Conservation (phyloP, 1,284 basidiomycete species). For the Singerocomus inundabilis region DNA sequence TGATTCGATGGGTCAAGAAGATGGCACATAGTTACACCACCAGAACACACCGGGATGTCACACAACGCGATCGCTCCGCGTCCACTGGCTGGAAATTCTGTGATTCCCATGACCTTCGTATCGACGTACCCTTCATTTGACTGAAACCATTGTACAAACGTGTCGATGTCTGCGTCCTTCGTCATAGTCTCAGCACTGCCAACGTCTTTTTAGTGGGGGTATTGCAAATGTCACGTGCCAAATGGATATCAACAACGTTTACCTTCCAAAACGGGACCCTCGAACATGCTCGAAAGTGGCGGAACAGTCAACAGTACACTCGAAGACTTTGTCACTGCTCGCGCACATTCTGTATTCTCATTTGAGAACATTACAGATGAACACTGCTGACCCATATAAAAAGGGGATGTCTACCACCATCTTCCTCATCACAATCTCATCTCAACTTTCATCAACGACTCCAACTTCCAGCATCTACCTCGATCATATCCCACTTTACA, state of each 20-base stretch:
- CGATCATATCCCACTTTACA: too few relatives aligned
- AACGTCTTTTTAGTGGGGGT: too few relatives aligned
- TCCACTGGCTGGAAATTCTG: constrained; percentile 56
- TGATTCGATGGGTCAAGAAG: not conserved
- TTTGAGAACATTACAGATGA: constrained; percentile 3
- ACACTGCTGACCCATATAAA: not conserved
- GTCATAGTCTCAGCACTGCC: not conserved
- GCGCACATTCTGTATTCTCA: not conserved
- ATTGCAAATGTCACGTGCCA: not conserved
- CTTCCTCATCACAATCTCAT: not conserved
- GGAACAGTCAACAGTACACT: too few relatives aligned
- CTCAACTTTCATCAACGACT: not conserved
- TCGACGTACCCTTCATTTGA: constrained; percentile 45
- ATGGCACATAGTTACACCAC: not conserved
- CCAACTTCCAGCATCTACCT: too few relatives aligned
- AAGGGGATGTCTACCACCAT: not conserved
- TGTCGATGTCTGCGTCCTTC: constrained; percentile 22
- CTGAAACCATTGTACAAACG: constrained; percentile 44
- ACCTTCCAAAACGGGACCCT: constrained; percentile 7
- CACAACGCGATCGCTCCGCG: constrained; percentile 70
- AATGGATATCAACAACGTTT: constrained; percentile 5
- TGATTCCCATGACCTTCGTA: constrained; percentile 43
- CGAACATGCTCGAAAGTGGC: constrained; percentile 3
- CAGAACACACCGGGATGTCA: constrained; percentile 62
- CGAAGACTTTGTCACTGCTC: too few relatives aligned